Conservation (phyloP, 305 asterid species). For the Coffea humblotiana region DNA sequence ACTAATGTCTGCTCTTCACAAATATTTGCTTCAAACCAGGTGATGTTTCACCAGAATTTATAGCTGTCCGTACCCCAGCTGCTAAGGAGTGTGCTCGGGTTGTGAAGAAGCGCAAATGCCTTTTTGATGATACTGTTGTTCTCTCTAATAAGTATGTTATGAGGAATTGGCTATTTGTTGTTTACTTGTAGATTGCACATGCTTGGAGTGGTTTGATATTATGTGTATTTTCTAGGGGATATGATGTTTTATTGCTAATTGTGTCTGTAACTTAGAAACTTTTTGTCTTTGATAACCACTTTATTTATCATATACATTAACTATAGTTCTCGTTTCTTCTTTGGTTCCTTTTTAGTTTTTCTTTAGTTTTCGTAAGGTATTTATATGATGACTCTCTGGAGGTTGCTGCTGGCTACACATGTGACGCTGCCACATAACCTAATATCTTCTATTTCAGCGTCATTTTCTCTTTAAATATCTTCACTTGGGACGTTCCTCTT, state of each 20-base stretch:
- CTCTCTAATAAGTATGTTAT: conserved; percentile 52
- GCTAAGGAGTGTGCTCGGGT: conserved; percentile 46
- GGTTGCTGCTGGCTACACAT: not conserved
- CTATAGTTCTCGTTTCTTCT: not conserved
- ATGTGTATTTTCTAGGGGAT: not conserved
- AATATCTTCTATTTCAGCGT: not conserved
- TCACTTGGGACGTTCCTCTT: not conserved
- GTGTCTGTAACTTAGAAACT: not conserved
- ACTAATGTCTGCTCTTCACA: conserved; percentile 9
- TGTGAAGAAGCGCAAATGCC: conserved; percentile 56
- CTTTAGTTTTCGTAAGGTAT: not conserved
- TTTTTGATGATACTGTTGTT: conserved; percentile 42
- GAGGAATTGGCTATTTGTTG: not conserved
- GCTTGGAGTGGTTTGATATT: not conserved
- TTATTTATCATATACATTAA: not conserved
- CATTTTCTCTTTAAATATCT: not conserved
- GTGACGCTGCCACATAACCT: not conserved
- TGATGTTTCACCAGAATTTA: conserved; percentile 35
- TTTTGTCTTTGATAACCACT: not conserved
- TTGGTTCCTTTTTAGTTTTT: not conserved
- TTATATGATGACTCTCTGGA: not conserved
- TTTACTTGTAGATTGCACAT: not conserved
- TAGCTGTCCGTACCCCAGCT: conserved; percentile 64
- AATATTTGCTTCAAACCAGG: conserved; percentile 25
- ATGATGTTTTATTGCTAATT: not conserved